Conservation (phyloP, 257 asterid species). For the Nicotiana otophora region DNA sequence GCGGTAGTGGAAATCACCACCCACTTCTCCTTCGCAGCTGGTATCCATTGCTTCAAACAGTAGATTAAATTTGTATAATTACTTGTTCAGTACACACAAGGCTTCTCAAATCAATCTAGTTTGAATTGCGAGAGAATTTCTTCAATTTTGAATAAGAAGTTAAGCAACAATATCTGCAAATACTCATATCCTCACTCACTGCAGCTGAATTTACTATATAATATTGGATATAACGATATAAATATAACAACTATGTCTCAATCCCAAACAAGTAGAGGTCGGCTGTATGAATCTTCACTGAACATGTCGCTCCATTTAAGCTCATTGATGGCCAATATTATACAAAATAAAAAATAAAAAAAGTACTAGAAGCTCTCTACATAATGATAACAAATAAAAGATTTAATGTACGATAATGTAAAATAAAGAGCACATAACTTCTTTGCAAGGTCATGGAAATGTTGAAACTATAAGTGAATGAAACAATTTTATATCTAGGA, state of each 20-base stretch:
- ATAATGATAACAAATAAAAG: not conserved
- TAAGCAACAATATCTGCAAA: not conserved
- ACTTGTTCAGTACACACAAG: not conserved
- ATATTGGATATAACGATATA: not conserved
- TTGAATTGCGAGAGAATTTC: not conserved
- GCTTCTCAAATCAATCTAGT: not conserved
- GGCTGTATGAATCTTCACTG: not conserved
- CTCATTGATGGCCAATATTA: not conserved
- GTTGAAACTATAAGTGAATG: not conserved
- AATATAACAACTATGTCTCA: not conserved
- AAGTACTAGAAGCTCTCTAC: not conserved
- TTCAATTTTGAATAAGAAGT: not conserved
- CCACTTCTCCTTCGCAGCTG: conserved; percentile 74
- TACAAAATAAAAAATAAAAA: not conserved
- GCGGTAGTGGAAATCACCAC: conserved; percentile 46
- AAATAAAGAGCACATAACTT: not conserved
- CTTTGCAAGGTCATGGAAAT: not conserved
- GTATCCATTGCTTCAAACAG: conserved; percentile 65
- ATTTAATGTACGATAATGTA: not conserved
- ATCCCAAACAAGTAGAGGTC: not conserved
- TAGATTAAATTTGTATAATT: not conserved
- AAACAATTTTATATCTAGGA: not conserved
- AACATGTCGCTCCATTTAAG: not conserved
- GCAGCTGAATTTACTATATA: not conserved
- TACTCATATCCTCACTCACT: not conserved